phyloP scores from a whole-genome alignment of 179 eudicot genomes.

The Sideroxylon spinosum region DNA sequence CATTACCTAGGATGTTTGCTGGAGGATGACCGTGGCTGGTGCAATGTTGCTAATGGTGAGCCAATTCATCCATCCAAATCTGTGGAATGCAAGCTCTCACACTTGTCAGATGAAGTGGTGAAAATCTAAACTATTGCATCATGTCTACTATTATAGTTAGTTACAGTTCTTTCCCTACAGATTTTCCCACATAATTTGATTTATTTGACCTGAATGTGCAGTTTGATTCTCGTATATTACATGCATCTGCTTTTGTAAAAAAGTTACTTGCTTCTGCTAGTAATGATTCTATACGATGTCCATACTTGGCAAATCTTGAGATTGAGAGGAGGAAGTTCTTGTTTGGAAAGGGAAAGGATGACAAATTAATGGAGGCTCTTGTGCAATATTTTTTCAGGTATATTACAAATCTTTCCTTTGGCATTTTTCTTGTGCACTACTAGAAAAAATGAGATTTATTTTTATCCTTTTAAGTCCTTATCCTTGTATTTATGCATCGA shows the following conservation, averaged over 20 bases:
- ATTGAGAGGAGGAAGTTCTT: conserved; percentile 74
- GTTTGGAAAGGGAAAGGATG: conserved; percentile 65
- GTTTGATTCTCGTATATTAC: conserved; percentile 68
- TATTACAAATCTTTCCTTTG: conserved; percentile 9
- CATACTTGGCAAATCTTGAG: conserved; percentile 73
- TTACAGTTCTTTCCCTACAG: background rate
- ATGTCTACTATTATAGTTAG: background rate
- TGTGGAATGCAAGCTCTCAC: conserved; percentile 41
- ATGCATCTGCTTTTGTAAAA: conserved; percentile 58
- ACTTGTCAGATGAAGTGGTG: conserved; percentile 62
- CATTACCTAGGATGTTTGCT: conserved; percentile 83
- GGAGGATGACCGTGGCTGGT: conserved; percentile 65
- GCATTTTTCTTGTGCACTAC: background rate
- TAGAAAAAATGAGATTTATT: background rate
- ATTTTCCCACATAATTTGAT: conserved; percentile 2
- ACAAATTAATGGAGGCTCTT: conserved; percentile 49
- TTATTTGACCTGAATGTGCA: conserved; percentile 35
- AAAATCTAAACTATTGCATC: conserved; percentile 15
- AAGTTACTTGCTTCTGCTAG: conserved; percentile 44
- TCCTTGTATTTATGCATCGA: background rate
- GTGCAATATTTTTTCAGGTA: conserved; percentile 71
- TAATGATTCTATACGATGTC: conserved; percentile 66
- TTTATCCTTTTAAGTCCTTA: background rate
- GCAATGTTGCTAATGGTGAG: conserved; percentile 33
- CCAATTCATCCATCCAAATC: conserved; percentile 37